Evolutionary conservation across 352 stramenopile genomes (phyloP), one percentile per base, ranked within the genome.

Genomic region (Detonula confervacea): DNA sequence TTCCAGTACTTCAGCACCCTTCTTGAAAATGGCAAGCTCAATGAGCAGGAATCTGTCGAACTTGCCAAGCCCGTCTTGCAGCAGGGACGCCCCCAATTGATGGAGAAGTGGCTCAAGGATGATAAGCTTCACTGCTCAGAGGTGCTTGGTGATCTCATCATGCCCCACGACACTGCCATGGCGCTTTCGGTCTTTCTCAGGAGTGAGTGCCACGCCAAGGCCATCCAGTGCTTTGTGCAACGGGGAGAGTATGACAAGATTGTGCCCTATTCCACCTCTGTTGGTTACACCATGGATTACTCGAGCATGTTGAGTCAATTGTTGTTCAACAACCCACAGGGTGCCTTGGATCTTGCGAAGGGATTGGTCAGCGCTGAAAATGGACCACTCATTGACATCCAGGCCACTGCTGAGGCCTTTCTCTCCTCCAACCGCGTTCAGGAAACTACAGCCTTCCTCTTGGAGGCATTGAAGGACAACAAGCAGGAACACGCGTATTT

Each of bases 61-160:
- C 92, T 99, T 14, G 96, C 97, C 49, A 97, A 97, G 27, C 97
- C 97, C 0, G 97, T 99, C 29, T 88, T 99, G 67, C 95, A 97
- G 88, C 97, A 99, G 90, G 96, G 97, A 66, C 95, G 97, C 63
- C 96, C 96, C 6, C 96, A 98, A 75, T 92, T 99, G 29, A 91
- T 99, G 73, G 97, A 99, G 89, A 99, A 99, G 88, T 99, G 97
- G 97, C 92, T 99, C 22, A 98, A 97, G 20, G 98, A 99, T 83
- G 97, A 99, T 90, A 99, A 99, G 90, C 91, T 99, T 35, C 94
- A 98, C 73, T 98, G 96, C 86, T 98, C 96, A 0, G 97, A 99
- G 80, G 56, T 75, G n/a, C 92, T 99, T 18, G 97, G 97, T 84
- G 97, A 99, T 83, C 92, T 99, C 66, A 97, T 99, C 25, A 93